Evolutionary conservation across 2,329 filamentous ascomycete species (phyloP).

Genomic region (Aspergillus costaricaensis): DNA sequence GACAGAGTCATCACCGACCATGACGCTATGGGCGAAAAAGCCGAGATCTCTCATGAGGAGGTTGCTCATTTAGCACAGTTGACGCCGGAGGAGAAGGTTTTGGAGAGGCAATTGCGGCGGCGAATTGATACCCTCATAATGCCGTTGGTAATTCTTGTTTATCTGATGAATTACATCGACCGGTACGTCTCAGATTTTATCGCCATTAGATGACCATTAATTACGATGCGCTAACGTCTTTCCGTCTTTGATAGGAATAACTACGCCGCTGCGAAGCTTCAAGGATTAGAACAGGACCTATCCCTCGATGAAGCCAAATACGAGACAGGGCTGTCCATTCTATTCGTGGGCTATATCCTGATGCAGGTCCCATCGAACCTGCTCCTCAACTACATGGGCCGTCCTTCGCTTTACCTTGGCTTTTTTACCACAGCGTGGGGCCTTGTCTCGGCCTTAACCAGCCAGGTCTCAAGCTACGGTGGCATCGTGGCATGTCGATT

Average conservation of each 20-base stretch:
- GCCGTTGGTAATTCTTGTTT: slow-evolving; percentile 45
- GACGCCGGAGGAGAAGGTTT: slow-evolving; percentile 35
- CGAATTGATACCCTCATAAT: slow-evolving; percentile 44
- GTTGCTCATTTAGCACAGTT: slow-evolving; percentile 38
- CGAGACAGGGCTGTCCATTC: slow-evolving; percentile 45
- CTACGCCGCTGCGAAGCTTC: slow-evolving; percentile 48
- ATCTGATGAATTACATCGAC: slow-evolving; percentile 50
- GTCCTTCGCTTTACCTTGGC: slow-evolving; percentile 47
- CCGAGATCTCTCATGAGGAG: slow-evolving; percentile 24
- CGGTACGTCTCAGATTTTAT: slow-evolving; percentile 29
- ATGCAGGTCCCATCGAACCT: slow-evolving; percentile 53
- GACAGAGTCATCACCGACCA: slow-evolving; percentile 14
- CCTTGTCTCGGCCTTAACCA: slow-evolving; percentile 47
- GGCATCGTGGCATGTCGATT: slow-evolving; percentile 50
- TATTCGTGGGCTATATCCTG: slow-evolving; percentile 49
- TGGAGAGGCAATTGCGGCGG: slow-evolving; percentile 41
- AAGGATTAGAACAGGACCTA: slow-evolving; percentile 45
- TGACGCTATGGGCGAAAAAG: slow-evolving; percentile 22
- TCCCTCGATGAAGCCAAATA: slow-evolving; percentile 39
- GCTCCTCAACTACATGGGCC: slow-evolving; percentile 46
- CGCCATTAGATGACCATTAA: too few species aligned
- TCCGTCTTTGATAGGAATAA: slow-evolving; percentile 41
- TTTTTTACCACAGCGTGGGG: slow-evolving; percentile 51
- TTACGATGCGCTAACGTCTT: neutral
- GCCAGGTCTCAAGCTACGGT: slow-evolving; percentile 45